Evolutionary conservation across 495 filamentous ascomycete species (phyloP), one percentile per base, ranked within the genome.

Genomic region (Parachaetomium inaequale): DNA sequence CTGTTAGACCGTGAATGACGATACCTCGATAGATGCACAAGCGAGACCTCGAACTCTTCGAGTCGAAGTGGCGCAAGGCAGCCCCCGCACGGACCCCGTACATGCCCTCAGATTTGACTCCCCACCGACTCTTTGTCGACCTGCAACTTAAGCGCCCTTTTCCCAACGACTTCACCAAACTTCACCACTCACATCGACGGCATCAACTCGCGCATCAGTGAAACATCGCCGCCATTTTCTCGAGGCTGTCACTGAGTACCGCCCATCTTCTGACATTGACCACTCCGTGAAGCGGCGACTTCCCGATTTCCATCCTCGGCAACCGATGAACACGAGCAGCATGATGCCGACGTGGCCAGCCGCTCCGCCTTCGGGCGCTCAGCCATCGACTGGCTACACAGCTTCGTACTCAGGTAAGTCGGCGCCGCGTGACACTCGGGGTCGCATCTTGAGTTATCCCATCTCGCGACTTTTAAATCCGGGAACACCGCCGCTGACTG

Each of bases 261-360:
- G 4, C 38, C 7, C 15, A 36, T 11, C 14, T 32, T 43, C 34
- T 23, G 5, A 10, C 6, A 29, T 55, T 50, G 19, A 4, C 32
- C 15, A 7, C 34, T 32, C 31, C 11, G 31, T 50, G 47, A 23
- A 43, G 19, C 19, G 7, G 14, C 59, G 11, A 45, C 43, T 36
- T 25, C 11, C 12, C 23, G 11, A 31, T 4, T 47, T 34, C 28
- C 12, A 34, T 45, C 42, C 5, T 19, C 25, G n/a, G 10, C 42
- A 19, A 21, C 42, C 40, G 42, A 55, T 61, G 50, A 61, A 49
- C 40, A 46, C 59, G 4, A 60, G 57, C 64, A 67, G 29, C 42
- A 74, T 71, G 70, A 69, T 70, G 59, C 67, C 73, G 55, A 66
- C 70, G 55, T 72, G 70, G 71, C 55, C 63, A 61, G 29, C 69